Percentiles rank a stretch among this genome's conserved stretches.
Evolutionary conservation across 2,329 filamentous ascomycete species (phyloP).

Genomic region (Aspergillus fischeri): DNA sequence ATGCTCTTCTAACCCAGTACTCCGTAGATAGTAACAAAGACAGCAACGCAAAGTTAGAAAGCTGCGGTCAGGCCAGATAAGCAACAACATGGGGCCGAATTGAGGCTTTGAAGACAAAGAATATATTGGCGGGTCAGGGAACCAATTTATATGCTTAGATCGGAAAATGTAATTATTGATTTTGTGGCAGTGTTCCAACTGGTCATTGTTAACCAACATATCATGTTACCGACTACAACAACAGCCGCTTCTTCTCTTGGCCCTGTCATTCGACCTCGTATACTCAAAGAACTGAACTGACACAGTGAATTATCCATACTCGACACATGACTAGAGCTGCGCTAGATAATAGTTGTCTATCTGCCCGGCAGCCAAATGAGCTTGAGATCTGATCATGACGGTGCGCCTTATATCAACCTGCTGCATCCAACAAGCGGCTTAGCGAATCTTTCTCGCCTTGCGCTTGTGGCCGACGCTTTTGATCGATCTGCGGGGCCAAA

Average conservation of each 20-base stretch:
- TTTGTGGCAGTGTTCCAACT: not conserved
- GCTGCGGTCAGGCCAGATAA: not conserved
- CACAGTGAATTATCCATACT: not conserved
- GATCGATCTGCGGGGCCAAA: not conserved
- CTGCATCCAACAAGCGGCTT: not conserved
- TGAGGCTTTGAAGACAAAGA: not conserved
- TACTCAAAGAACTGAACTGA: not conserved
- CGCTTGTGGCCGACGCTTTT: not conserved
- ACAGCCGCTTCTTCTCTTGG: not conserved
- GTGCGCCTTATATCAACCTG: not conserved
- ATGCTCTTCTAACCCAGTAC: too few relatives aligned
- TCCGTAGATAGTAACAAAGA: not conserved
- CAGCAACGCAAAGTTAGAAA: not conserved
- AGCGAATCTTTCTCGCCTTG: not conserved
- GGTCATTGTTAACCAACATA: not conserved
- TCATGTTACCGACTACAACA: not conserved
- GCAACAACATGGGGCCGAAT: not conserved
- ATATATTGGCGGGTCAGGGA: not conserved
- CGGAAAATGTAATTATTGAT: not conserved
- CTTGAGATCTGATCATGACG: not conserved
- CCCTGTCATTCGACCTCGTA: not conserved
- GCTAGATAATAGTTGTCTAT: not conserved
- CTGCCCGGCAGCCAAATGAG: not conserved
- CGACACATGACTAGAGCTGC: not conserved
- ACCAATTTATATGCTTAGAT: not conserved